These are phyloP conservation scores for Suillus occidentalis DNA, from an alignment of 768 basidiomycete species.

Conservation along the genomic window DNA sequence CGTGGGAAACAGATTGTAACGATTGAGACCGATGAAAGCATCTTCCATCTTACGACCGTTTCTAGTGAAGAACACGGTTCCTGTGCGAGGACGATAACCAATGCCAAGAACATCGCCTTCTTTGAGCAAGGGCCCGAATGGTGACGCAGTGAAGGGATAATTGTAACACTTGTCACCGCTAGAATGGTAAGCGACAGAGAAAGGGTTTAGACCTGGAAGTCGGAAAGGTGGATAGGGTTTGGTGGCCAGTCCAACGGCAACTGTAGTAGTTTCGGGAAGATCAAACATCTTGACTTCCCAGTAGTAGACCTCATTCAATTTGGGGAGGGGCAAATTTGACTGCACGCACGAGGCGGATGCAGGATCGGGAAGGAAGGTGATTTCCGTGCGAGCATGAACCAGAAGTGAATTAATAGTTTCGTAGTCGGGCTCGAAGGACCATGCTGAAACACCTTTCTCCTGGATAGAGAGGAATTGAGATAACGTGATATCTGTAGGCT, in stretches of 20 bases:
- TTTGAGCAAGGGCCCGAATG: conserved; percentile 82
- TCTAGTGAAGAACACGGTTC: conserved; percentile 98
- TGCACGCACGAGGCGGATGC: conserved; percentile 93
- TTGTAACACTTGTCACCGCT: conserved; percentile 97
- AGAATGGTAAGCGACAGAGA: conserved; percentile 94
- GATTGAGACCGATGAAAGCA: conserved; percentile 86
- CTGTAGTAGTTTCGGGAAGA: conserved; percentile 80
- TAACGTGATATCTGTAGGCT: conserved; percentile 95
- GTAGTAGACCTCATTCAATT: conserved; percentile 98
- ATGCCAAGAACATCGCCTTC: conserved; percentile 96
- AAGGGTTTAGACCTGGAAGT: conserved; percentile 80
- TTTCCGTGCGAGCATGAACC: conserved; percentile 94
- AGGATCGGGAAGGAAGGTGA: conserved; percentile 97
- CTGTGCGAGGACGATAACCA: conserved; percentile 93
- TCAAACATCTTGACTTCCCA: conserved; percentile 99
- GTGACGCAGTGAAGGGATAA: conserved; percentile 85
- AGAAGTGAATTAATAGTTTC: conserved; percentile 90
- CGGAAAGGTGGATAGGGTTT: conserved; percentile 97
- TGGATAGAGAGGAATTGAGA: conserved; percentile 99
- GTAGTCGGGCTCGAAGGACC: conserved; percentile 99
- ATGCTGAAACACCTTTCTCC: conserved; percentile 98
- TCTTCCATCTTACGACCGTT: conserved; percentile 98
- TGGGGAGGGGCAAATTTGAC: conserved; percentile 94
- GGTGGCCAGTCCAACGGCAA: conserved; percentile 93
- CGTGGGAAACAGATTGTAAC: conserved; percentile 95